A percentile compares a stretch with the other conserved stretches of the same genome.
Conservation (phyloP, 139 green algal genomes). For the Tetradesmus obliquus region DNA sequence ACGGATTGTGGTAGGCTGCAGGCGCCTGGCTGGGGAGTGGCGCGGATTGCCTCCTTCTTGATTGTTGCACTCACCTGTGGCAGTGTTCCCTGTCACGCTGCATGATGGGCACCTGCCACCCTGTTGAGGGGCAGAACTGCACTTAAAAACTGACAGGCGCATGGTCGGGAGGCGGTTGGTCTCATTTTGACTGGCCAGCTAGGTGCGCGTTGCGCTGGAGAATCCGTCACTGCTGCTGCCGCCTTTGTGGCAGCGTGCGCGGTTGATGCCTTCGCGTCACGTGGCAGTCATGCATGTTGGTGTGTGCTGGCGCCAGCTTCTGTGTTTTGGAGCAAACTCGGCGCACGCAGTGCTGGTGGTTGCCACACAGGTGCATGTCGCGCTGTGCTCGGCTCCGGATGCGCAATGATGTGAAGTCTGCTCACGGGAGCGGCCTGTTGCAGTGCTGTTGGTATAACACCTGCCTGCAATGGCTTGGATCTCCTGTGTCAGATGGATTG, state of each 20-base stretch:
- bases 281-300: no score
- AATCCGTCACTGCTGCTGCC: background rate
- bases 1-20: background rate
- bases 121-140: background rate
- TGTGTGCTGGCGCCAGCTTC: no score
- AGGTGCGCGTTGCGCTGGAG: background rate
- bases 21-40: background rate
- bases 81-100: background rate
- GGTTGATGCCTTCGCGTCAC: no score
- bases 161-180: background rate
- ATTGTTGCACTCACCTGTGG: no score
- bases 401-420: background rate
- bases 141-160: background rate
- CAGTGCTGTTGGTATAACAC: background rate
- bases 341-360: no score
- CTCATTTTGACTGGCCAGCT: background rate
- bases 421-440: background rate
- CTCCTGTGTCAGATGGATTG: background rate
- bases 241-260: background rate
- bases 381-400: background rate
- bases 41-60: no score
- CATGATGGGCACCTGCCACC: background rate
- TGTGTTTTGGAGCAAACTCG: no score
- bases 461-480: background rate
- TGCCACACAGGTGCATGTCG: no score